Evolutionary conservation across 2,329 filamentous ascomycete species (phyloP).

Genomic region (Xylariaceae sp.): DNA sequence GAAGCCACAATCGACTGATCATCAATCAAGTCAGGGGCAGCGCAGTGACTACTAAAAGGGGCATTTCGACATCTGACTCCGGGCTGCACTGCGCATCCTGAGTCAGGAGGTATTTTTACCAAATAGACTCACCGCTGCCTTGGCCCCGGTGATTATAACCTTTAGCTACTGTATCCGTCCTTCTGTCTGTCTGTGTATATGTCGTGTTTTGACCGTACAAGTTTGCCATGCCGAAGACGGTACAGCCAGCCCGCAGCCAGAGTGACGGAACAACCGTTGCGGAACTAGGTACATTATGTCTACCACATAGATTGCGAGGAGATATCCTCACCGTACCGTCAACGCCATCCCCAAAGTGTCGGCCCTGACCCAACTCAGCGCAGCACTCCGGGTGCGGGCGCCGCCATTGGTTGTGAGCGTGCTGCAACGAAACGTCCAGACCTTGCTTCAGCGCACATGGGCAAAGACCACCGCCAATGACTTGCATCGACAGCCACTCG

Average conservation of each 20-base stretch:
- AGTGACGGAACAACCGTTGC: constrained; percentile 9
- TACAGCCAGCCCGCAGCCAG: constrained; percentile 4
- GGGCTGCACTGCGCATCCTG: neutral
- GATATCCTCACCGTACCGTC: neutral
- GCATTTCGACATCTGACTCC: neutral
- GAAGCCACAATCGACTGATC: no score
- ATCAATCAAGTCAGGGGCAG: no score
- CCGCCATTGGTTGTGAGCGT: constrained; percentile 11
- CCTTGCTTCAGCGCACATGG: neutral
- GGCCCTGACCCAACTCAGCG: no score
- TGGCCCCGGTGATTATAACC: constrained; percentile 6
- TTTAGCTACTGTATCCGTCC: no score
- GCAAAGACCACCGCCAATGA: constrained; percentile 6
- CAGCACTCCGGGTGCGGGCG: neutral
- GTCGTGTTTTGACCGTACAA: no score
- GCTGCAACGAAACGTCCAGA: constrained; percentile 12
- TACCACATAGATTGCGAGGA: no score
- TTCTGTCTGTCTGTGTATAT: no score
- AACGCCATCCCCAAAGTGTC: neutral
- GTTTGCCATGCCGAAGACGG: neutral
- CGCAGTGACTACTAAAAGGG: neutral
- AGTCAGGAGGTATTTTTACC: no score
- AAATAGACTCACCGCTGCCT: constrained; percentile 10
- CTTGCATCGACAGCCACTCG: neutral
- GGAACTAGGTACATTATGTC: constrained; percentile 3